These are phyloP conservation scores for Venturia asperata DNA, from an alignment of 2,329 filamentous ascomycete genomes.

Conservation along the genomic window DNA sequence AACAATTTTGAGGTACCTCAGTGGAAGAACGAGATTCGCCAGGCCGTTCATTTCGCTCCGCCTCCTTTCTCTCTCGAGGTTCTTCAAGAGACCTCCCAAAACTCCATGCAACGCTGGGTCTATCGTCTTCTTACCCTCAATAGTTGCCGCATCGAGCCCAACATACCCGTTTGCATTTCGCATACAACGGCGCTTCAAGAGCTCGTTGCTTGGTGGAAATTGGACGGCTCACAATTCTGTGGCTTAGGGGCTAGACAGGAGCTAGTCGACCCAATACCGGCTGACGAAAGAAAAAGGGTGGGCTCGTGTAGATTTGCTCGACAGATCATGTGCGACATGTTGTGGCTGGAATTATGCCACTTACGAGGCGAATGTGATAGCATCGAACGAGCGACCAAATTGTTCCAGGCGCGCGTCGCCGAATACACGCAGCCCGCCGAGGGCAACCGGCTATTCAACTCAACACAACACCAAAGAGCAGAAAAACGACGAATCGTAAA, in stretches of 20 bases:
- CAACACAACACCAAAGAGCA: neutral
- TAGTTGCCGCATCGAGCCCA: neutral
- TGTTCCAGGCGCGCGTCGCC: neutral
- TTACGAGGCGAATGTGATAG: neutral
- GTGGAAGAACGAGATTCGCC: neutral
- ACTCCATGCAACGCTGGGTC: neutral
- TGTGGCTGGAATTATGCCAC: neutral
- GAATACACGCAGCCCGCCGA: neutral
- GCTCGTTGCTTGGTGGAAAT: neutral
- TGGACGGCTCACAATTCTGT: constrained; percentile 1
- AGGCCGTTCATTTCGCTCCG: neutral
- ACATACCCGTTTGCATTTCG: neutral
- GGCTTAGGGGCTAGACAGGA: neutral
- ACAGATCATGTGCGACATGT: neutral
- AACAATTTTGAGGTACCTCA: neutral
- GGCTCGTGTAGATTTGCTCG: neutral
- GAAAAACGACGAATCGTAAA: neutral
- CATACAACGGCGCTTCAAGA: neutral
- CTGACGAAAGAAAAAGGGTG: neutral
- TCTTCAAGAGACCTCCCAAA: neutral
- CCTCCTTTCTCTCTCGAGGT: neutral
- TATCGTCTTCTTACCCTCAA: neutral
- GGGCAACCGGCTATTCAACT: neutral
- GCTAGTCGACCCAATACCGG: neutral
- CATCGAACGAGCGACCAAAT: neutral